These are phyloP conservation scores for Acer negundo DNA, from an alignment of 345 rosid species.

Conservation along the genomic window DNA sequence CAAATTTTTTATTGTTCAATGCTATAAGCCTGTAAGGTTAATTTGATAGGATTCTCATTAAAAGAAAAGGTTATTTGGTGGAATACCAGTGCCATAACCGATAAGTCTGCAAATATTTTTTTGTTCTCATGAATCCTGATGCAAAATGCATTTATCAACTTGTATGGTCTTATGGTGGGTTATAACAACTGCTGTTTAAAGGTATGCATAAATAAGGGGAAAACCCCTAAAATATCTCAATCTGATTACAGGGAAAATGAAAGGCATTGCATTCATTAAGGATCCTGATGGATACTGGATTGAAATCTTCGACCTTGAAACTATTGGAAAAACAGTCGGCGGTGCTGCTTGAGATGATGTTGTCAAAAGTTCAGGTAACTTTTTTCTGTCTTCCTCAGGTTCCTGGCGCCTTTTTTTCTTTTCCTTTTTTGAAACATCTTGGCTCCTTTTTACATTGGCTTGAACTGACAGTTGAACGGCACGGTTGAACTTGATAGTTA, in stretches of 20 bases:
- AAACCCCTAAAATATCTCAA: neutral
- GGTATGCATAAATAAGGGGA: neutral
- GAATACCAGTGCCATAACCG: neutral
- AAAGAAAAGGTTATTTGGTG: neutral
- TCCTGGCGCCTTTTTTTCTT: neutral
- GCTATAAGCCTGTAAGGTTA: neutral
- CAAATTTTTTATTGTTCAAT: neutral
- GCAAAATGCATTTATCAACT: neutral
- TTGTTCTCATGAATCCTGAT: neutral
- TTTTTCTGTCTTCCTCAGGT: neutral
- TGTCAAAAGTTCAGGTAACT: slow-evolving; percentile 6
- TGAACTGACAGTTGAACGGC: neutral
- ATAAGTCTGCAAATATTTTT: neutral
- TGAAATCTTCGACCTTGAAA: slow-evolving; percentile 84
- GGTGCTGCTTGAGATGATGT: slow-evolving; percentile 42
- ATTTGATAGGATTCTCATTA: neutral
- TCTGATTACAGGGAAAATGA: slow-evolving; percentile 75
- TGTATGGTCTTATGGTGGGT: neutral
- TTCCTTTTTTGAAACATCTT: neutral
- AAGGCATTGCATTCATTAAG: slow-evolving; percentile 87
- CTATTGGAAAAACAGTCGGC: slow-evolving; percentile 39
- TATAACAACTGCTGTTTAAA: neutral
- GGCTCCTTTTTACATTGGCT: neutral
- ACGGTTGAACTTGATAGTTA: neutral
- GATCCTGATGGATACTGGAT: slow-evolving; percentile 99